phyloP scores from a whole-genome alignment of 2,329 filamentous ascomycete genomes.

The Neoarthrinium moseri region DNA sequence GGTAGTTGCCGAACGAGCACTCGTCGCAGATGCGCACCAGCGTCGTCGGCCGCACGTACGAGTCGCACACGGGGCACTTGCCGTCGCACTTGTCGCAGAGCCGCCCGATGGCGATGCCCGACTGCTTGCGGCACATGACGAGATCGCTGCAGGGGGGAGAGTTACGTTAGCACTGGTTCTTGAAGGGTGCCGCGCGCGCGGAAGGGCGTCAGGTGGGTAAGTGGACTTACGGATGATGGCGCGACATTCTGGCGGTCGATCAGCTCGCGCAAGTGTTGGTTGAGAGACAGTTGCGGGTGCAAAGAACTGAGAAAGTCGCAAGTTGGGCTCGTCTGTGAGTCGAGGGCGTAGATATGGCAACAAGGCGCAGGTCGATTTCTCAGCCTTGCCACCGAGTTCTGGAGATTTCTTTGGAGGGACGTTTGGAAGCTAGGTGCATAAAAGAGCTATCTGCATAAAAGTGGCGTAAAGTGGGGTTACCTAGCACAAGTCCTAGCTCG shows the following conservation, averaged over 20 bases:
- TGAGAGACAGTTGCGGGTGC: too few relatives aligned
- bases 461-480: neutral
- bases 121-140: conserved; percentile 99
- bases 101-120: conserved; percentile 95
- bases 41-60: conserved; percentile 95
- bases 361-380: conserved; percentile 30
- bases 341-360: conserved; percentile 6
- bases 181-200: neutral
- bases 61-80: conserved; percentile 98
- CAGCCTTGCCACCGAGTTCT: conserved; percentile 41
- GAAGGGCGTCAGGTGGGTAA: neutral
- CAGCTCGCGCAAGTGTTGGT: too few relatives aligned
- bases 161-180: conserved; percentile 8
- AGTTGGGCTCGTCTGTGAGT: too few relatives aligned
- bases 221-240: conserved; percentile 79
- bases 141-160: conserved; percentile 64
- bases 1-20: conserved; percentile 99
- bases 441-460: neutral
- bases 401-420: conserved; percentile 17
- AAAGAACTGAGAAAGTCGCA: too few relatives aligned
- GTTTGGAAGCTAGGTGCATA: conserved; percentile 8
- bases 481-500: neutral
- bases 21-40: conserved; percentile 98
- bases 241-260: conserved; percentile 68
- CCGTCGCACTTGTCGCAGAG: conserved; percentile 99